Evolutionary conservation across 2,329 filamentous ascomycete species (phyloP).

Genomic region (Helicocarpus griseus): DNA sequence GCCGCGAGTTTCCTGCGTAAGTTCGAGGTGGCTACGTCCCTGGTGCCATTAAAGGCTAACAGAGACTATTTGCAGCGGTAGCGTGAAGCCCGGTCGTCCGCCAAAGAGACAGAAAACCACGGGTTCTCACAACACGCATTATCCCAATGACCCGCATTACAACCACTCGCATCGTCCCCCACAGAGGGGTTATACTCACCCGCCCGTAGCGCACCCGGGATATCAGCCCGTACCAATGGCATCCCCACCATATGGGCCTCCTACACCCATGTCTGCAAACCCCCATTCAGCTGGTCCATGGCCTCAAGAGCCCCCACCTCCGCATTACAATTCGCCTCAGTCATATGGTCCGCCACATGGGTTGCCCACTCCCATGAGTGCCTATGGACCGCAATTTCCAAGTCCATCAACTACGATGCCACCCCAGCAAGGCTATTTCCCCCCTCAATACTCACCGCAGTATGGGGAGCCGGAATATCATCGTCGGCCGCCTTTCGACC

Average conservation of each 20-base stretch:
- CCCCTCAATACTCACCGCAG: constrained; percentile 5
- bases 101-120: constrained; percentile 20
- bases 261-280: constrained; percentile 13
- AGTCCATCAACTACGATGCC: constrained; percentile 8
- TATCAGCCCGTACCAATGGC: constrained; percentile 5
- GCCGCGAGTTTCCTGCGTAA: constrained; percentile 22
- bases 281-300: constrained; percentile 13
- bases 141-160: constrained; percentile 13
- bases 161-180: constrained; percentile 13
- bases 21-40: constrained; percentile 9
- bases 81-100: constrained; percentile 14
- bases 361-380: constrained; percentile 13
- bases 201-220: constrained; percentile 12
- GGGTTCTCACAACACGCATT: constrained; percentile 13
- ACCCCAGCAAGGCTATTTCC: constrained; percentile 11
- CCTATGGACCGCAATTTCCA: constrained; percentile 12
- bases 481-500: background rate
- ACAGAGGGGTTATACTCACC: constrained; percentile 14
- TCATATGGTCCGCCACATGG: constrained; percentile 15
- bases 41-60: constrained; percentile 6
- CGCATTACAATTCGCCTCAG: constrained; percentile 16
- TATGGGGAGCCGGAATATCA: constrained; percentile 3
- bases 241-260: constrained; percentile 11
- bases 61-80: constrained; percentile 9
- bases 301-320: constrained; percentile 13